Conservation (phyloP, 2,329 filamentous ascomycete genomes). For the Alternaria solani region DNA sequence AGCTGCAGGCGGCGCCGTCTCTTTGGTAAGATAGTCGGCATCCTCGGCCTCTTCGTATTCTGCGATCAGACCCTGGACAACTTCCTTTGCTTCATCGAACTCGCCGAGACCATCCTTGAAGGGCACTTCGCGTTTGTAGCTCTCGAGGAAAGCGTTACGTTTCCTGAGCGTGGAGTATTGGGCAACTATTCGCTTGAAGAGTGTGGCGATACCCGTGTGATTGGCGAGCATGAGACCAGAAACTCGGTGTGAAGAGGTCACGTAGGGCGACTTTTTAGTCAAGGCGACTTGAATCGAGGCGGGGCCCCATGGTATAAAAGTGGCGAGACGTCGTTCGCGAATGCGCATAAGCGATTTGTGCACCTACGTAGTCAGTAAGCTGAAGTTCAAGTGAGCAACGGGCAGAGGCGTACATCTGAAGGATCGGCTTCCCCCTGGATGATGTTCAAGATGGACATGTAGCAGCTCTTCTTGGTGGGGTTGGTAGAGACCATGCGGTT, state of each 20-base stretch:
- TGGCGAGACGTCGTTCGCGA: conserved; percentile 89
- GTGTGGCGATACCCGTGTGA: conserved; percentile 94
- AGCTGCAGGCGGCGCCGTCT: conserved; percentile 56
- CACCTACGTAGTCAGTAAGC: conserved; percentile 58
- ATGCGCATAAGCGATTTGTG: conserved; percentile 98
- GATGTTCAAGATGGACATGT: conserved; percentile 98
- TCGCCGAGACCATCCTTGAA: conserved; percentile 92
- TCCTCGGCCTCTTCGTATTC: conserved; percentile 97
- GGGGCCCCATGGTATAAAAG: conserved; percentile 98
- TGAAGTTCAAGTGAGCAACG: not conserved
- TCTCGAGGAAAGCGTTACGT: conserved; percentile 94
- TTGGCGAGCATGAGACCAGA: conserved; percentile 98
- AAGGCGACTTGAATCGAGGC: conserved; percentile 97
- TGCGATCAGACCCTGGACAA: conserved; percentile 87
- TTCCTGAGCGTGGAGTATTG: conserved; percentile 96
- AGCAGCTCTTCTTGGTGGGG: conserved; percentile 96
- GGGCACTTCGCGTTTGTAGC: conserved; percentile 93
- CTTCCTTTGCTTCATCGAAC: conserved; percentile 92
- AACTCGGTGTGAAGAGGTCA: conserved; percentile 91
- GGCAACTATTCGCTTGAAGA: conserved; percentile 92
- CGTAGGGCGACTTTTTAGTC: conserved; percentile 95
- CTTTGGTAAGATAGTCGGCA: conserved; percentile 85
- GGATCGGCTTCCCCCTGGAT: conserved; percentile 99
- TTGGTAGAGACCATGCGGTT: conserved; percentile 99
- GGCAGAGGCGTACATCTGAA: conserved; percentile 71